Conservation (phyloP, 306 rosid species). For the Neltuma alba region DNA sequence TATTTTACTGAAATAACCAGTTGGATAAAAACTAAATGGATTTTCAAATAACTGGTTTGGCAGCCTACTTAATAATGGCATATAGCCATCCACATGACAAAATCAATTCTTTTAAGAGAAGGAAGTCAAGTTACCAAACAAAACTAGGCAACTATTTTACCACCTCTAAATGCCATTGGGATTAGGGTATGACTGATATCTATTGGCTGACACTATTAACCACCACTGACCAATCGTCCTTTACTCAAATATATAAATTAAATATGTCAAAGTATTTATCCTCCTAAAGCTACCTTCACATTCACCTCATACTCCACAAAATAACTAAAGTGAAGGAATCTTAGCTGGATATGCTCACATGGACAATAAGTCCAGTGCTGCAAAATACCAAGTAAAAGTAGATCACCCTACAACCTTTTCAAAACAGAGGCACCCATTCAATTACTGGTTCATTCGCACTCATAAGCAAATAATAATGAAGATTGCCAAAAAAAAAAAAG, state of each 20-base stretch:
- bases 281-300: background rate
- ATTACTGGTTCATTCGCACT: background rate
- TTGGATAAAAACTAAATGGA: background rate
- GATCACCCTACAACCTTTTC: background rate
- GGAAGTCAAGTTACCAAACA: background rate
- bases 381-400: background rate
- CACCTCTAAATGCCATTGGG: background rate
- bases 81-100: background rate
- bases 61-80: background rate
- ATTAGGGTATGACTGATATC: background rate
- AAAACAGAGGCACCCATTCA: background rate
- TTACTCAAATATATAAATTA: background rate
- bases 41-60: constrained; percentile 4
- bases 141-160: background rate
- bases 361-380: background rate
- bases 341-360: background rate
- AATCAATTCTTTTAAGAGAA: background rate
- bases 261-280: background rate
- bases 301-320: background rate
- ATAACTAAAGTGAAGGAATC: background rate
- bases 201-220: background rate
- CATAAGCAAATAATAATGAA: background rate
- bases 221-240: background rate
- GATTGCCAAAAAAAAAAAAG: background rate
- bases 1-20: constrained; percentile 7